These are phyloP conservation scores for Zygotorulaspora mrakii DNA, from an alignment of 1,139 yeast species.

Conservation along the genomic window DNA sequence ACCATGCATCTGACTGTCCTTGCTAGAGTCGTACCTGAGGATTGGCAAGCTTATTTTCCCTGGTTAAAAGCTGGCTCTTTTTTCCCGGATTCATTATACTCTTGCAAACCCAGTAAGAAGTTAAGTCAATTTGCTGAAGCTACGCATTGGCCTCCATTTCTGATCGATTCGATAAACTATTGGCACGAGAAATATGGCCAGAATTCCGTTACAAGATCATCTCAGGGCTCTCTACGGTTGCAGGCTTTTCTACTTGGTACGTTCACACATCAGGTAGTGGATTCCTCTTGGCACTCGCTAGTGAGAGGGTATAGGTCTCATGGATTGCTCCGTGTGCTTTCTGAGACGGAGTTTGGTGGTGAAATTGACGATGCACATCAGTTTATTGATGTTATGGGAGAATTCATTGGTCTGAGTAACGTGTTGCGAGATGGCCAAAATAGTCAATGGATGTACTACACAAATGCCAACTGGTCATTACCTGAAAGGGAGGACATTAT, in stretches of 20 bases:
- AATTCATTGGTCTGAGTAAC: constrained; percentile 45
- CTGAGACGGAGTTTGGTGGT: constrained; percentile 49
- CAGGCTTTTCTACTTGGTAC: constrained; percentile 53
- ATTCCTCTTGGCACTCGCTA: constrained; percentile 61
- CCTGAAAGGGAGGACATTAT: constrained; percentile 43
- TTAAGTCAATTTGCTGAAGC: constrained; percentile 51
- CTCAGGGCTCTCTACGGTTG: constrained; percentile 33
- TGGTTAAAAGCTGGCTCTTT: constrained; percentile 51
- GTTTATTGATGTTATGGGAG: constrained; percentile 56
- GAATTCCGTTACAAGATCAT: constrained; percentile 18
- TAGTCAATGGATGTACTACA: constrained; percentile 31
- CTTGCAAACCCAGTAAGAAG: constrained; percentile 40
- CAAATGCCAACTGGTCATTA: constrained; percentile 42
- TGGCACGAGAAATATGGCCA: constrained; percentile 38
- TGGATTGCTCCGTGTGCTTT: constrained; percentile 48
- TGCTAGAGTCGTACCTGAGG: constrained; percentile 34
- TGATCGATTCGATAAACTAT: constrained; percentile 42
- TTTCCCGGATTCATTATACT: constrained; percentile 60
- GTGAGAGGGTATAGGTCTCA: constrained; percentile 40
- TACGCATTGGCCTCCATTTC: constrained; percentile 64
- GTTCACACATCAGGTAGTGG: constrained; percentile 55
- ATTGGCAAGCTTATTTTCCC: constrained; percentile 19
- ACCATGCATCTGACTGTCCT: constrained; percentile 44
- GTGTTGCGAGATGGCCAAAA: constrained; percentile 35
- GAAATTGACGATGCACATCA: constrained; percentile 46